Evolutionary conservation across 1,139 yeast genomes (phyloP).

Genomic region (Geotrichum aggregatum): DNA sequence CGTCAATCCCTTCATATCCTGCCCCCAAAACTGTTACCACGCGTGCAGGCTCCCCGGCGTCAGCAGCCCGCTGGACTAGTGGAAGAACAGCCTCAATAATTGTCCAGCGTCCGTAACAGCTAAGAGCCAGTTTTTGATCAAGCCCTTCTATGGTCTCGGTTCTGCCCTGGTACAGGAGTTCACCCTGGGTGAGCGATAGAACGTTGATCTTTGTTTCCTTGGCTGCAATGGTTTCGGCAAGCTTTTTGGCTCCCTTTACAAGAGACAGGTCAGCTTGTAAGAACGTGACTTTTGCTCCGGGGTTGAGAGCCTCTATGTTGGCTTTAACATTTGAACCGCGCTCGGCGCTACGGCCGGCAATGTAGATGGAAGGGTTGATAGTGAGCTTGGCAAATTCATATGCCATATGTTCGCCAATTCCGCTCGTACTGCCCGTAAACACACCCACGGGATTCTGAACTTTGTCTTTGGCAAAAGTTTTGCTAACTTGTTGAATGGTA

Average conservation of each 20-base stretch:
- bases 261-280: constrained; percentile 29
- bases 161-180: constrained; percentile 26
- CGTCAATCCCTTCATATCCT: constrained; percentile 26
- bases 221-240: constrained; percentile 25
- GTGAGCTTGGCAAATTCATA: constrained; percentile 33
- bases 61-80: constrained; percentile 28
- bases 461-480: constrained; percentile 8
- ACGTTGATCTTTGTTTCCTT: constrained; percentile 33
- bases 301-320: constrained; percentile 30
- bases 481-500: constrained; percentile 9
- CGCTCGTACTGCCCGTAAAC: constrained; percentile 37
- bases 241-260: constrained; percentile 29
- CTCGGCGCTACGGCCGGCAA: constrained; percentile 33
- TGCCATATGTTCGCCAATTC: constrained; percentile 36
- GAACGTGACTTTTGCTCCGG: constrained; percentile 29
- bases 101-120: constrained; percentile 14
- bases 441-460: constrained; percentile 30
- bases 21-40: constrained; percentile 31
- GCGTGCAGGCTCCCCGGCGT: constrained; percentile 8
- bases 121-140: background rate
- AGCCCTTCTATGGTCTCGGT: background rate
- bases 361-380: constrained; percentile 32
- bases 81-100: constrained; percentile 29
- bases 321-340: constrained; percentile 28
- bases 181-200: constrained; percentile 31